Conservation (phyloP, 257 asterid species). For the Solanum tarijense region DNA sequence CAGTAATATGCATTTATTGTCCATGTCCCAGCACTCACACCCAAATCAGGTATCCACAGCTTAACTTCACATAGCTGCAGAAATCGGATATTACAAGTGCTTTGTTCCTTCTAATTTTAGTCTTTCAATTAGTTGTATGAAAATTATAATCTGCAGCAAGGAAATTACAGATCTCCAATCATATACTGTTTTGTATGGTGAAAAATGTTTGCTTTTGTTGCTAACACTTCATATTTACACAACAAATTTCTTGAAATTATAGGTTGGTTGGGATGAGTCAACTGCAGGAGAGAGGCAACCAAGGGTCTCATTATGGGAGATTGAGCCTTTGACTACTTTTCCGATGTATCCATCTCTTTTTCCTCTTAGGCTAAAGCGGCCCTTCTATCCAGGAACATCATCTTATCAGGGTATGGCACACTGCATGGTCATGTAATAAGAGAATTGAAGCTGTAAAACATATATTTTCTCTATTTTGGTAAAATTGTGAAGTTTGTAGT, state of each 20-base stretch:
- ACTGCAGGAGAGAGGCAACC: slow-evolving; percentile 99
- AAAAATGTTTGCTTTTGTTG: not conserved
- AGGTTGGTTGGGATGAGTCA: slow-evolving; percentile 99
- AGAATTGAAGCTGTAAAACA: not conserved
- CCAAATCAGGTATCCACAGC: not conserved
- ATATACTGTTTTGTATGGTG: not conserved
- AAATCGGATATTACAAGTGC: not conserved
- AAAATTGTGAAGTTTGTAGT: not conserved
- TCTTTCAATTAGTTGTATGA: not conserved
- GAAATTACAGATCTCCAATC: not conserved
- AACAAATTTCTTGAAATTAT: not conserved
- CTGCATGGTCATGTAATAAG: not conserved
- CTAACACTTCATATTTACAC: not conserved
- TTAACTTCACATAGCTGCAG: not conserved
- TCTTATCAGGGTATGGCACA: slow-evolving; percentile 66
- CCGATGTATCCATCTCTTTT: slow-evolving; percentile 92
- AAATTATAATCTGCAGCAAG: not conserved
- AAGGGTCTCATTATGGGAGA: slow-evolving; percentile 91
- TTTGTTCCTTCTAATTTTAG: not conserved
- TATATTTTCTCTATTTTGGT: not conserved
- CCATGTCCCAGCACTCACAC: not conserved
- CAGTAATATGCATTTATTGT: not conserved
- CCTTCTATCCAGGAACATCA: slow-evolving; percentile 92
- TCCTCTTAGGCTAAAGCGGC: slow-evolving; percentile 87
- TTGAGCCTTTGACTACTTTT: slow-evolving; percentile 91